phyloP scores from a whole-genome alignment of 108 stramenopile species.

The Craspedostauros australis region DNA sequence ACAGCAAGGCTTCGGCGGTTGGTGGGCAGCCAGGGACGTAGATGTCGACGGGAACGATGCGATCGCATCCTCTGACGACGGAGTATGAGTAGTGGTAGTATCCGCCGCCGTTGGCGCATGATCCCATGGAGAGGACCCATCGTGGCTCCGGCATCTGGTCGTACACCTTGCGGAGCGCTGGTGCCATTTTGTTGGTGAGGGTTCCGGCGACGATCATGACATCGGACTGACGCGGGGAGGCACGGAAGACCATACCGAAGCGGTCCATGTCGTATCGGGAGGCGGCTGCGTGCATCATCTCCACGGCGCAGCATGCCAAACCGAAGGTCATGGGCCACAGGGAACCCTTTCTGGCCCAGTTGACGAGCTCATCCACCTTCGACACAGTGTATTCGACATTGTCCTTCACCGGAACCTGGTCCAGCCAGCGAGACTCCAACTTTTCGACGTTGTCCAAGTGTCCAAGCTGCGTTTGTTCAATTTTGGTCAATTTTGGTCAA shows the following conservation, averaged over 20 bases:
- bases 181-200: conserved; percentile 99
- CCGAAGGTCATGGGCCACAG: conserved; percentile 99
- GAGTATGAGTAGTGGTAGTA: conserved; percentile 99
- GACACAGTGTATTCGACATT: conserved; percentile 97
- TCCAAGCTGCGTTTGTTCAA: conserved; percentile 38
- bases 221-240: conserved; percentile 91
- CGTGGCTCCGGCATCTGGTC: conserved; percentile 99
- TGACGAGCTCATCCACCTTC: conserved; percentile 96
- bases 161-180: conserved; percentile 97
- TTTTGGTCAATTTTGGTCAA: background rate
- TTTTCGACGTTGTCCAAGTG: conserved; percentile 75
- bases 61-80: conserved; percentile 96
- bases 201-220: conserved; percentile 99
- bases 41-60: conserved; percentile 99
- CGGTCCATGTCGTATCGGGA: conserved; percentile 99
- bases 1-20: conserved; percentile 96
- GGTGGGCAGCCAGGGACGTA: conserved; percentile 99
- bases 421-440: conserved; percentile 51
- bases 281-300: conserved; percentile 99
- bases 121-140: conserved; percentile 99
- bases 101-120: conserved; percentile 99
- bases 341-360: conserved; percentile 99
- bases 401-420: conserved; percentile 68
- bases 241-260: conserved; percentile 97
- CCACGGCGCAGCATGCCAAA: conserved; percentile 98